Conservation (phyloP, 768 basidiomycete species). For the Termitomyces sp. region DNA sequence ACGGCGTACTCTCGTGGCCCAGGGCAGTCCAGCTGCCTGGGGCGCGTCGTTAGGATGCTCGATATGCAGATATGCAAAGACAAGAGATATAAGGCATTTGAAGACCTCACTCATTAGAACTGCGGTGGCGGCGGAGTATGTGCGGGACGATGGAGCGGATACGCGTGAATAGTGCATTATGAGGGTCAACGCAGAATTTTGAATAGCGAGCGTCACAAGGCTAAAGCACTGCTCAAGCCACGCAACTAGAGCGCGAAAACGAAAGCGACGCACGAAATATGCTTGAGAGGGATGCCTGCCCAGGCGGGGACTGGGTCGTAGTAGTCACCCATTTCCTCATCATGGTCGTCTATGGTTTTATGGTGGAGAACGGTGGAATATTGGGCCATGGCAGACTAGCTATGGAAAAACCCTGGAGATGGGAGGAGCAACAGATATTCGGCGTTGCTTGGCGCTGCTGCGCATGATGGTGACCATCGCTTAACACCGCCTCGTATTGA, state of each 20-base stretch:
- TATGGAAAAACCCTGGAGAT: slow-evolving; percentile 3
- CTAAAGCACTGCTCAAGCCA: slow-evolving; percentile 26
- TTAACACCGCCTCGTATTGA: neutral
- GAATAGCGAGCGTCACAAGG: slow-evolving; percentile 80
- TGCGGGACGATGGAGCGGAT: slow-evolving; percentile 63
- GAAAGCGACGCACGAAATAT: slow-evolving; percentile 60
- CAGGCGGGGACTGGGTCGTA: slow-evolving; percentile 42
- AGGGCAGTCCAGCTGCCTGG: slow-evolving; percentile 20
- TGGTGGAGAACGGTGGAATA: slow-evolving; percentile 11
- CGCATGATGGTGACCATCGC: slow-evolving; percentile 8
- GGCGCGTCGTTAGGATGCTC: slow-evolving; percentile 29
- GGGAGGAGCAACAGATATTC: neutral
- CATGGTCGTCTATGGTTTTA: slow-evolving; percentile 25
- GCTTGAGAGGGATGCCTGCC: slow-evolving; percentile 72
- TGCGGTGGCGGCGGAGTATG: slow-evolving; percentile 91
- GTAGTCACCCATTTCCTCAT: slow-evolving; percentile 39
- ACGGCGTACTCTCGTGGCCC: slow-evolving; percentile 18
- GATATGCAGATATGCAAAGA: slow-evolving; percentile 72
- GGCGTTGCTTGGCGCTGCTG: slow-evolving; percentile 4
- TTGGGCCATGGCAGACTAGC: slow-evolving; percentile 14
- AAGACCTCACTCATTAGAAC: slow-evolving; percentile 93
- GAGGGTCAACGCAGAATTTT: slow-evolving; percentile 87
- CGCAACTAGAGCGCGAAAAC: neutral
- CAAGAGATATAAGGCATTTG: slow-evolving; percentile 83
- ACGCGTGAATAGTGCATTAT: slow-evolving; percentile 97